Evolutionary conservation across 345 rosid genomes (phyloP).

Genomic region (Crucihimalaya himalaica): DNA sequence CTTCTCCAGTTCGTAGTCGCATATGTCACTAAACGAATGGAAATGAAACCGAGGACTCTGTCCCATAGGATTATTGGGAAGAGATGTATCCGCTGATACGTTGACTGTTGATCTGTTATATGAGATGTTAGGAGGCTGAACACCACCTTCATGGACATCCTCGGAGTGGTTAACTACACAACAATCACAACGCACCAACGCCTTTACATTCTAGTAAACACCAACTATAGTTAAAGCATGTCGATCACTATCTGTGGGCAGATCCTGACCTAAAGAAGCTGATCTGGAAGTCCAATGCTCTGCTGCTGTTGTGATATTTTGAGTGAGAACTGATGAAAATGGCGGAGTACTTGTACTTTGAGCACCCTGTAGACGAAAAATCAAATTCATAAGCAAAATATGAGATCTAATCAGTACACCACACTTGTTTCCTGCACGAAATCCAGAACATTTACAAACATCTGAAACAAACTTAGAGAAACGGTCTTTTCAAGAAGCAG

Average conservation of each 20-base stretch:
- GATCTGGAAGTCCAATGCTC: constrained; percentile 14
- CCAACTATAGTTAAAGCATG: not conserved
- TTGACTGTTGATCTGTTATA: not conserved
- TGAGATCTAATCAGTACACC: not conserved
- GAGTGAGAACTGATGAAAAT: not conserved
- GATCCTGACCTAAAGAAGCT: constrained; percentile 25
- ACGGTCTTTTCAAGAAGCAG: not conserved
- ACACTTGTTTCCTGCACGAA: not conserved
- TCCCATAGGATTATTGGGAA: constrained; percentile 19
- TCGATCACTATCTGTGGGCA: not conserved
- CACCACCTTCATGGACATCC: not conserved
- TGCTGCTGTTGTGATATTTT: not conserved
- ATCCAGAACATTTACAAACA: not conserved
- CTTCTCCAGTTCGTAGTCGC: constrained; percentile 27
- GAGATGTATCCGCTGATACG: not conserved
- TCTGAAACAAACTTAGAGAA: not conserved
- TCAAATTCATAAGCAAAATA: not conserved
- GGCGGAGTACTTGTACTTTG: not conserved
- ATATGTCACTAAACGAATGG: not conserved
- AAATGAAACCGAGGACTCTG: not conserved
- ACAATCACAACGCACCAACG: not conserved
- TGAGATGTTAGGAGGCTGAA: constrained; percentile 28
- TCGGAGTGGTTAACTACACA: constrained; percentile 2
- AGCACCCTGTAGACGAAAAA: constrained; percentile 21
- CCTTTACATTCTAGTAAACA: not conserved